Percentiles rank a stretch among this genome's conserved stretches.
Conservation (phyloP, 352 stramenopile genomes). For the Hyaloperonospora arabidopsidis region DNA sequence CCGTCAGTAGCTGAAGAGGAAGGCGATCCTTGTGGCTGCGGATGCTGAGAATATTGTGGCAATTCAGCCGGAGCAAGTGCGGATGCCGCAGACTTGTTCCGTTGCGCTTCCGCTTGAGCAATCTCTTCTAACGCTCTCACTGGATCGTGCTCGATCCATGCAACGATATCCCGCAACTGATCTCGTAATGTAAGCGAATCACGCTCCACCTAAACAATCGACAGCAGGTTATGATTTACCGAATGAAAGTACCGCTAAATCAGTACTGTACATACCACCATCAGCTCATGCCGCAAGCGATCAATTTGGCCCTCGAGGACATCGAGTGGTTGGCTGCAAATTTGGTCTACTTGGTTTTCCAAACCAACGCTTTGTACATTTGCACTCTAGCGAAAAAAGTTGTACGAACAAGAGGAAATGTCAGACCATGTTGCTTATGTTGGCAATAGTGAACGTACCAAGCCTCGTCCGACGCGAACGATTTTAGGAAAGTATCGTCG, state of each 20-base stretch:
- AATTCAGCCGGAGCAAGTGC: conserved; percentile 6
- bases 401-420: conserved; percentile 1
- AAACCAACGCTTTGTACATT: conserved; percentile 73
- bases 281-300: conserved; percentile 43
- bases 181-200: conserved; percentile 62
- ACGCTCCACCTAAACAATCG: conserved; percentile 47
- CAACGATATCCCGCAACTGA: conserved; percentile 61
- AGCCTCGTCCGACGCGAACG: conserved; percentile 83
- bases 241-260: background rate
- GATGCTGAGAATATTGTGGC: conserved; percentile 12
- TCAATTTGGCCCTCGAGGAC: conserved; percentile 57
- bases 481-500: conserved; percentile 92
- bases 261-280: conserved; percentile 33
- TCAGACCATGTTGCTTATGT: conserved; percentile 1
- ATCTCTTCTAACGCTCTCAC: conserved; percentile 36
- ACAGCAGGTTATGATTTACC: background rate
- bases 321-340: conserved; percentile 66
- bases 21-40: conserved; percentile 18
- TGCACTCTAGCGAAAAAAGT: conserved; percentile 34
- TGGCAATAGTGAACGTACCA: conserved; percentile 37
- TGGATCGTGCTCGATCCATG: conserved; percentile 62
- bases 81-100: conserved; percentile 18
- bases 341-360: conserved; percentile 80
- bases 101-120: conserved; percentile 27
- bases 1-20: conserved; percentile 4